These are phyloP conservation scores for Senna siamea DNA, from an alignment of 306 rosid species.

Conservation along the genomic window DNA sequence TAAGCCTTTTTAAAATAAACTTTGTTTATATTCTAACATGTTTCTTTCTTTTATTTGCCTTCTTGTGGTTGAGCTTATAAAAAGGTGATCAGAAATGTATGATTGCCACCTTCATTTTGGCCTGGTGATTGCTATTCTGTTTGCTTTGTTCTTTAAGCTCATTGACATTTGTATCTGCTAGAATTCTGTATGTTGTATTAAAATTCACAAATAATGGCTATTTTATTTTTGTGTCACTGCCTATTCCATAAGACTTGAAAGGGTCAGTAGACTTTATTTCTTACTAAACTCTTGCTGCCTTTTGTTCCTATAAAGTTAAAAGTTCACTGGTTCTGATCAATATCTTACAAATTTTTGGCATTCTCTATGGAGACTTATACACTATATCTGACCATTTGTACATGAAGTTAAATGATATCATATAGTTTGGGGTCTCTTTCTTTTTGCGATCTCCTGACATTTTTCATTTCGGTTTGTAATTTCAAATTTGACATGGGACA, in stretches of 20 bases:
- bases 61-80: slow-evolving; percentile 22
- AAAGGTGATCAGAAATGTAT: slow-evolving; percentile 8
- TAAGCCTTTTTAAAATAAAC: slow-evolving; percentile 53
- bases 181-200: slow-evolving; percentile 6
- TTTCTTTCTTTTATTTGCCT: slow-evolving; percentile 13
- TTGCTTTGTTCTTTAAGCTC: slow-evolving; percentile 30
- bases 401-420: slow-evolving; percentile 19
- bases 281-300: slow-evolving; percentile 3
- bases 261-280: not conserved
- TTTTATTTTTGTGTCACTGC: slow-evolving; percentile 3
- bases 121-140: slow-evolving; percentile 60
- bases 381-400: slow-evolving; percentile 19
- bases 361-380: slow-evolving; percentile 4
- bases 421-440: slow-evolving; percentile 29
- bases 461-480: too few species aligned
- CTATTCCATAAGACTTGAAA: slow-evolving; percentile 4
- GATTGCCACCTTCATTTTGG: slow-evolving; percentile 97
- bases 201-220: not conserved
- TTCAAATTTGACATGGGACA: too few species aligned
- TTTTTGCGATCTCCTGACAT: too few species aligned
- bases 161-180: not conserved
- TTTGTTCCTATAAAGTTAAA: slow-evolving; percentile 7
- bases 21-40: slow-evolving; percentile 21
- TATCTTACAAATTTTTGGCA: slow-evolving; percentile 8
- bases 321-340: slow-evolving; percentile 17